phyloP scores from a whole-genome alignment of 768 basidiomycete species.

The Russula abietina region DNA sequence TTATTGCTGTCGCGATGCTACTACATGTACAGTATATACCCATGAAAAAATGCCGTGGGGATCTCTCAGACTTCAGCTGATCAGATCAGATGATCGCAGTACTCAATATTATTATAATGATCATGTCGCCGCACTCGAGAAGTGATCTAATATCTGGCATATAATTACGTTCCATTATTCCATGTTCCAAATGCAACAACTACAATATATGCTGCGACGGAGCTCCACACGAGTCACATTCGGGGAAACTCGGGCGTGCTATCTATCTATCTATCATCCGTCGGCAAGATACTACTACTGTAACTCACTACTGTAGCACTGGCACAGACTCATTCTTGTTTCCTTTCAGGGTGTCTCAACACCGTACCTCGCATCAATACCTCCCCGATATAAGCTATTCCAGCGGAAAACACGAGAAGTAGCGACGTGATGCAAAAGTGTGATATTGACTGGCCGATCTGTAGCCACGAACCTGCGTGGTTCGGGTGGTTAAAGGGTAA shows the following conservation, averaged over 20 bases:
- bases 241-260: neutral
- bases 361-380: constrained; percentile 47
- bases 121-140: neutral
- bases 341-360: neutral
- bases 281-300: neutral
- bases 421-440: constrained; percentile 83
- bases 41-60: neutral
- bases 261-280: neutral
- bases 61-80: no score
- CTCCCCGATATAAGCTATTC: constrained; percentile 68
- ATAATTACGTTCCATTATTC: no score
- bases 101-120: no score
- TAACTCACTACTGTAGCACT: no score
- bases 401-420: constrained; percentile 72
- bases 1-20: no score
- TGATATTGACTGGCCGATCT: constrained; percentile 83
- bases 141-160: neutral
- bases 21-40: no score
- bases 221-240: neutral
- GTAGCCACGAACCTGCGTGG: constrained; percentile 69
- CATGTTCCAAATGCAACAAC: no score
- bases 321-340: neutral
- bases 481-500: no score
- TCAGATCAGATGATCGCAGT: no score
- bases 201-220: neutral